phyloP scores from a whole-genome alignment of 352 stramenopile species.

The Globisporangium radiosum region DNA sequence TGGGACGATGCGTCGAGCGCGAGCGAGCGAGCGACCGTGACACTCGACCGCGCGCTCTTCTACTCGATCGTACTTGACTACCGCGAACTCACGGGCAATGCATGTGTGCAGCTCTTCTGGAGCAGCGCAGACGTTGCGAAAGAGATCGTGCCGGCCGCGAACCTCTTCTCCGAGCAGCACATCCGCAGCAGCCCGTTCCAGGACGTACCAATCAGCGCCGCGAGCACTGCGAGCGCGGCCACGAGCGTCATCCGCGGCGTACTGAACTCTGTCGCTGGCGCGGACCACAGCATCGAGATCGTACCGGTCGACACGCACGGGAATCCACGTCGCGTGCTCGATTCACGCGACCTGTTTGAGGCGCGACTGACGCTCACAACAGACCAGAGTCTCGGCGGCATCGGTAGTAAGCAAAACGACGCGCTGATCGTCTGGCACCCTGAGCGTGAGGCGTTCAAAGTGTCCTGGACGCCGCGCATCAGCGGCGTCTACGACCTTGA shows the following conservation, averaged over 20 bases:
- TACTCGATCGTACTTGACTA: conserved; percentile 65
- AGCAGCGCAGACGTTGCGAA: conserved; percentile 20
- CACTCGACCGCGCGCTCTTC: conserved; percentile 26
- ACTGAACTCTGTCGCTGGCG: conserved; percentile 24
- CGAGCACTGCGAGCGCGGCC: conserved; percentile 13
- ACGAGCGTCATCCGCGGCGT: conserved; percentile 25
- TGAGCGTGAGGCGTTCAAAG: conserved; percentile 15
- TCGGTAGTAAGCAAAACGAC: conserved; percentile 35
- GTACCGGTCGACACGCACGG: conserved; percentile 39
- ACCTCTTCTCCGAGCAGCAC: conserved; percentile 41
- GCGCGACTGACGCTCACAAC: conserved; percentile 26
- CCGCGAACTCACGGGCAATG: conserved; percentile 29
- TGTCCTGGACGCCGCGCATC: conserved; percentile 25
- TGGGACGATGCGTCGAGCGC: conserved; percentile 29
- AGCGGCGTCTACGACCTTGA: conserved; percentile 52
- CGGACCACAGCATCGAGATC: conserved; percentile 27
- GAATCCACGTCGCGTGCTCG: conserved; percentile 24
- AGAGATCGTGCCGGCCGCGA: conserved; percentile 36
- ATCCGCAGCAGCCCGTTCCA: conserved; percentile 46
- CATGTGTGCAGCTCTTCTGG: conserved; percentile 46
- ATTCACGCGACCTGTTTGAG: conserved; percentile 26
- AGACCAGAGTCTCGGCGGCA: conserved; percentile 42
- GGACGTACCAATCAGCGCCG: conserved; percentile 31
- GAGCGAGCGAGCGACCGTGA: conserved; percentile 16
- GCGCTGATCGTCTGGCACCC: conserved; percentile 22